Evolutionary conservation across 345 rosid species (phyloP).

Genomic region (Gossypium mustelinum): DNA sequence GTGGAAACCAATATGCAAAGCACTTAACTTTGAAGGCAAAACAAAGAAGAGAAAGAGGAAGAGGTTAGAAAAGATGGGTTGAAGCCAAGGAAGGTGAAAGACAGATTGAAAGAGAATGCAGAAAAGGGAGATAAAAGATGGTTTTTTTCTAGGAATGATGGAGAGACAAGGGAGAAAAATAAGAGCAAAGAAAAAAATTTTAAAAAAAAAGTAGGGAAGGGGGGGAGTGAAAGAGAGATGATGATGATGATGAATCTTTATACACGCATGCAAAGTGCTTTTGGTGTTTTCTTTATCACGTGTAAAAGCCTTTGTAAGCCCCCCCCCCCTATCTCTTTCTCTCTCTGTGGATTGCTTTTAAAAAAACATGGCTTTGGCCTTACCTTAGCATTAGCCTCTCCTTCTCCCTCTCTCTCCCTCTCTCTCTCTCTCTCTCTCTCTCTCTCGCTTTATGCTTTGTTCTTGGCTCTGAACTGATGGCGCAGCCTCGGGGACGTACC

Average conservation of each 20-base stretch:
- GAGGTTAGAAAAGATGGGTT: conserved; percentile 22
- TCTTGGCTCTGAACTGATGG: conserved; percentile 30
- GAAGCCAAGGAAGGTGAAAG: not conserved
- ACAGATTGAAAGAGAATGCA: conserved; percentile 14
- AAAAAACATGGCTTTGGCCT: not conserved
- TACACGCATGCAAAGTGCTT: conserved; percentile 97
- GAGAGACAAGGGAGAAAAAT: too few relatives aligned
- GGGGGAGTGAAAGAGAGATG: conserved; percentile 24
- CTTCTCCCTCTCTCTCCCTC: not conserved
- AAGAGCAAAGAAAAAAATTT: too few relatives aligned
- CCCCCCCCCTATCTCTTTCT: not conserved
- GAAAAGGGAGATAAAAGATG: conserved; percentile 22
- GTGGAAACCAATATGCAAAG: not conserved
- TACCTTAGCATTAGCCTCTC: conserved; percentile 4
- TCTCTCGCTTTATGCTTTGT: conserved; percentile 17
- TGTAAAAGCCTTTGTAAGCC: conserved; percentile 54
- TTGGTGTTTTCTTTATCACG: conserved; percentile 90
- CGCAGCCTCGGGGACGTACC: conserved; percentile 45
- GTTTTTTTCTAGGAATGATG: conserved; percentile 13
- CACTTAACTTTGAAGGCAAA: conserved; percentile 11
- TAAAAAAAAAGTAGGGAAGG: not conserved
- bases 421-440: not conserved
- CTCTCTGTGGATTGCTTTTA: conserved; percentile 11
- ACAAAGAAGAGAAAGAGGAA: not conserved
- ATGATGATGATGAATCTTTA: conserved; percentile 55